Base-by-base conservation (phyloP, 345 rosid genomes). In the Euphorbia tirucalli region DNA sequence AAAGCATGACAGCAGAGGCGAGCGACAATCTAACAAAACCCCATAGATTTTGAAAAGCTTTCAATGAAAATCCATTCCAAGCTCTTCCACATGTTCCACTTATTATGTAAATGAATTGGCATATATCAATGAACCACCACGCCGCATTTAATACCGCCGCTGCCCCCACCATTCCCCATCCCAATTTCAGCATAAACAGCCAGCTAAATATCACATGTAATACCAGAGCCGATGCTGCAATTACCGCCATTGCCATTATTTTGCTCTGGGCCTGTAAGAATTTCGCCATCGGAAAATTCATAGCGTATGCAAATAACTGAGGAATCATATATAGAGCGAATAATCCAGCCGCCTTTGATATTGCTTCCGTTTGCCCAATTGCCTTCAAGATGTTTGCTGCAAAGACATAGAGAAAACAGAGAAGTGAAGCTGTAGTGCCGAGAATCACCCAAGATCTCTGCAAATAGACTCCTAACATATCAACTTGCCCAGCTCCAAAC, bases 371-470 rank as follows among this genome's bases (percentile, higher is more conserved):
- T 83, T 94, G 96, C 15, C 98, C 98, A 6, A 94, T 90, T 25
- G 76, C 75, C 13, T 49, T 54, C 57, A 94, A 79, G 43, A 94
- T 9, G n/a, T 71, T 83, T 2, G 82, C 81, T 0, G 97, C 90
- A 62, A 94, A 92, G 56, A 92, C 76, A 77, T 92, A 89, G 5
- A 92, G 37, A 5, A 94, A 72, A 72, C 74, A 44, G 0, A 94
- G 90, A 13, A 84, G 14, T 11, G 87, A 30, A 13, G 96, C 85
- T 7, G 97, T 83, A 7, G 86, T 31, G 81, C 76, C 78, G 59
- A 92, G 90, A 66, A 94, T 94, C 27, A 94, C 71, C 98, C 97
- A 94, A 30, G 98, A 94, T 71, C 98, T 83, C 66, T 94, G 97
- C 81, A 94, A 84, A 75, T 94, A 94, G 22, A 92, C 73, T 56